Base-by-base conservation (phyloP, 1,139 yeast species). In the Pichia kudriavzevii region DNA sequence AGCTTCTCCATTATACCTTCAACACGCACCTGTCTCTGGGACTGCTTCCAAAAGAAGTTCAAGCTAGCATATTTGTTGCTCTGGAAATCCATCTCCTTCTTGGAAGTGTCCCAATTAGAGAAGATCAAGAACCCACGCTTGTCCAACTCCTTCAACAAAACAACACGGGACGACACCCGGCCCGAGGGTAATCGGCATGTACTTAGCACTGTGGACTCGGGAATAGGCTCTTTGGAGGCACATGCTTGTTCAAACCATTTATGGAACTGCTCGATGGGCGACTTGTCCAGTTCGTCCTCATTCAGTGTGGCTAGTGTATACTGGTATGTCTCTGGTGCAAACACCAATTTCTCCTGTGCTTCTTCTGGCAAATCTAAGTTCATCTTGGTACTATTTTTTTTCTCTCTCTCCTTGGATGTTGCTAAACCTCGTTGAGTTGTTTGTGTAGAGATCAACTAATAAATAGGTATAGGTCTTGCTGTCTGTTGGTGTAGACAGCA, bases 271-370 rank as follows among this genome's bases (percentile, higher is more conserved):
- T 61, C 66, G 23, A 82, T 74, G 18, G 98, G 98, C 46, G 72
- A 71, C 4, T 53, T 30, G 18, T 56, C 58, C 11, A 88, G 61
- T 13, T 81, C 75, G 1, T 56, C 40, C 37, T 74, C 78, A 34
- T 68, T 66, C 36, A 91, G 63, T 14, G 72, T 67, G 28, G 67
- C 75, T 54, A 82, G 80, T 39, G 77, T 77, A 58, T 88, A 91
- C 58, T 91, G 97, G 49, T 82, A 83, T 0, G 97, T 85, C 46
- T 79, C 72, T 15, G 95, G 95, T 4, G 95, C 95, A 58, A 84
- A 56, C n/a, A 56, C 50, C 14, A 56, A 44, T 26, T 57, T 57
- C 16, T 46, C 48, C 31, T 45, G 44, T 15, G 26, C 21, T 12
- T 33, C 42, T 21, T 36, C 27, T 31, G 38, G 40, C 32, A 39